A percentile compares a stretch with the other conserved stretches of the same genome.
phyloP scores from a whole-genome alignment of 2,329 filamentous ascomycete genomes.

The Albifimbria verrucaria region DNA sequence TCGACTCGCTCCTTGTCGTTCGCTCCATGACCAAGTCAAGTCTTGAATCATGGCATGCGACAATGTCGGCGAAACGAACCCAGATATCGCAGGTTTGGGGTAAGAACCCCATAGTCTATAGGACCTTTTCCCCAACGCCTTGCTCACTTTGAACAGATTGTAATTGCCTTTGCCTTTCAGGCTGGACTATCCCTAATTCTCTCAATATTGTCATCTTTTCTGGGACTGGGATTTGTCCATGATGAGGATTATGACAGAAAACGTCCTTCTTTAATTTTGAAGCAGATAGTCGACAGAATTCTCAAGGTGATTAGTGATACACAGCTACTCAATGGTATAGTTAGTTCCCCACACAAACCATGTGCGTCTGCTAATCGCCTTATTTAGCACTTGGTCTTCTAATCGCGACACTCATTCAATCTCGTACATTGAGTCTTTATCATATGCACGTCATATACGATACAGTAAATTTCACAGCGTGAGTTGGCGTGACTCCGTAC shows the following conservation, averaged over 20 bases:
- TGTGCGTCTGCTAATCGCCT: not conserved
- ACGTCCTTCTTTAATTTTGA: no score
- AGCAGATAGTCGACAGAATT: no score
- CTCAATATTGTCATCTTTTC: not conserved
- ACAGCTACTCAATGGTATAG: slow-evolving; percentile 4
- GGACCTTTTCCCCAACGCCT: not conserved
- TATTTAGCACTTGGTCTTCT: not conserved
- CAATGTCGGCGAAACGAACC: not conserved
- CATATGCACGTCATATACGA: slow-evolving; percentile 7
- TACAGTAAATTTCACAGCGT: slow-evolving; percentile 5
- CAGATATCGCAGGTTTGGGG: not conserved
- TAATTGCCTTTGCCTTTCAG: not conserved
- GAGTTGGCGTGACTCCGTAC: not conserved
- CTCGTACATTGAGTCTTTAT: slow-evolving; percentile 1
- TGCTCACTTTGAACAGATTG: not conserved
- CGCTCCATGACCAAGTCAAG: no score
- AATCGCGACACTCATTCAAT: slow-evolving; percentile 1
- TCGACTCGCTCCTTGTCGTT: no score
- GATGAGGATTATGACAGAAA: not conserved
- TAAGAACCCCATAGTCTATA: not conserved
- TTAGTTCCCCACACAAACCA: not conserved
- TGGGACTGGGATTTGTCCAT: not conserved
- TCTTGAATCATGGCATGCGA: no score
- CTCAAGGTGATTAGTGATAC: no score
- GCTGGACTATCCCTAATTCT: not conserved